Evolutionary conservation across 169 alveolate species (phyloP), one percentile per base, ranked within the genome.

Genomic region (Eimeria brunetti): DNA sequence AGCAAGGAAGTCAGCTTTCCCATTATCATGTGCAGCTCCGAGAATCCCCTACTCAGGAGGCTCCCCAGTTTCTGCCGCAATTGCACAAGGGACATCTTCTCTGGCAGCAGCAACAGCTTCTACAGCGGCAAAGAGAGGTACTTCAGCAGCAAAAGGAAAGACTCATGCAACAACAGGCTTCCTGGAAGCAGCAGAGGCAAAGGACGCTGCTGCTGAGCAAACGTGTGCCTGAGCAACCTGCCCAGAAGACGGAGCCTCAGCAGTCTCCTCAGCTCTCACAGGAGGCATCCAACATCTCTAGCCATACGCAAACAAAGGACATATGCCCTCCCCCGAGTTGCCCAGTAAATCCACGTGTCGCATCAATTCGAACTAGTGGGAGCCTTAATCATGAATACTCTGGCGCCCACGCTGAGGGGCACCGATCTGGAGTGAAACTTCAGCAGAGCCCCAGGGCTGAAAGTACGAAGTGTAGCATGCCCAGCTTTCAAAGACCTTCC

Each of bases 71-170:
- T 16, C 27, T 18, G 44, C 51, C 62, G 64, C 92, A 86, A 81
- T 27, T 33, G 81, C 92, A 86, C 62, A 49, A 71, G 81, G 92
- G 53, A 22, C 60, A 62, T 24, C 51, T 86, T 62, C 81, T 86
- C 27, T 86, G 92, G 92, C 92, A 86, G 92, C 92, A 86, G 76
- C 92, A 86, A 49, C 92, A 86, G 56, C 92, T 86, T 49, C 83
- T 86, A 64, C 83, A 62, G 46, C 60, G 51, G 81, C 92, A 86
- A 62, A 58, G 60, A 41, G 92, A 86, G 83, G 83, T 86, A 0
- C 92, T 86, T 22, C 92, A 62, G 62, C 92, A 62, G 64, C 92
- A 86, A 62, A 86, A 41, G 33, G 92, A 86, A 51, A 86, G 53
- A 33, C 81, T 86, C 60, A 58, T 86, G 92, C 92, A 86, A 51